phyloP scores from a whole-genome alignment of 1,284 basidiomycete species.

The Sporisorium exsertum region DNA sequence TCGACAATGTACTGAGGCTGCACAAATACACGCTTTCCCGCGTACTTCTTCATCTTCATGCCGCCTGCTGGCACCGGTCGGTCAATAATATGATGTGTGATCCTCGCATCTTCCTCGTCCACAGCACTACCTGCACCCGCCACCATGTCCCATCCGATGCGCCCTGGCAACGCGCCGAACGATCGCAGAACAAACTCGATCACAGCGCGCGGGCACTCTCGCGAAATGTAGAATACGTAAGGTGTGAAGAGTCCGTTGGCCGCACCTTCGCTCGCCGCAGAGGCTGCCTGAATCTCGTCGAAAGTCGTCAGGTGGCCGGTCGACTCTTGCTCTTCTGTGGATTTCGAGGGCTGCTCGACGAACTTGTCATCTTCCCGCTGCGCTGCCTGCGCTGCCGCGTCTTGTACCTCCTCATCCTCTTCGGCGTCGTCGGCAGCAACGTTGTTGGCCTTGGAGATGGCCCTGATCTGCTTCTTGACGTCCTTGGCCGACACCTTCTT shows the following conservation, averaged over 20 bases:
- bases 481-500: conserved; percentile 72
- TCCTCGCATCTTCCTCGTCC: conserved; percentile 75
- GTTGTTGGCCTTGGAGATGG: conserved; percentile 66
- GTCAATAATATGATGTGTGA: conserved; percentile 97
- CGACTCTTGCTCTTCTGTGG: conserved; percentile 71
- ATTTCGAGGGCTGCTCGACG: conserved; percentile 73
- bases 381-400: conserved; percentile 22
- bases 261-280: conserved; percentile 40
- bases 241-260: conserved; percentile 77
- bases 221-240: conserved; percentile 93
- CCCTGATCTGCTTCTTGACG: conserved; percentile 73
- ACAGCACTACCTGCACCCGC: conserved; percentile 86
- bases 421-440: conserved; percentile 43
- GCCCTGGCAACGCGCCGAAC: conserved; percentile 78
- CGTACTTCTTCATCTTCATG: conserved; percentile 50
- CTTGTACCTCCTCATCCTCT: conserved; percentile 36
- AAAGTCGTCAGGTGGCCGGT: conserved; percentile 79
- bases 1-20: conserved; percentile 99
- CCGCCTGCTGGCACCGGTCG: conserved; percentile 74
- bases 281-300: conserved; percentile 73
- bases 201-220: conserved; percentile 89
- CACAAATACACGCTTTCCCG: conserved; percentile 81
- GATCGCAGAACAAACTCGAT: conserved; percentile 95
- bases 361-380: conserved; percentile 52
- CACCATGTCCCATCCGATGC: conserved; percentile 84